Evolutionary conservation across 1,284 basidiomycete genomes (phyloP).

Genomic region (Spongispora temasekensis): DNA sequence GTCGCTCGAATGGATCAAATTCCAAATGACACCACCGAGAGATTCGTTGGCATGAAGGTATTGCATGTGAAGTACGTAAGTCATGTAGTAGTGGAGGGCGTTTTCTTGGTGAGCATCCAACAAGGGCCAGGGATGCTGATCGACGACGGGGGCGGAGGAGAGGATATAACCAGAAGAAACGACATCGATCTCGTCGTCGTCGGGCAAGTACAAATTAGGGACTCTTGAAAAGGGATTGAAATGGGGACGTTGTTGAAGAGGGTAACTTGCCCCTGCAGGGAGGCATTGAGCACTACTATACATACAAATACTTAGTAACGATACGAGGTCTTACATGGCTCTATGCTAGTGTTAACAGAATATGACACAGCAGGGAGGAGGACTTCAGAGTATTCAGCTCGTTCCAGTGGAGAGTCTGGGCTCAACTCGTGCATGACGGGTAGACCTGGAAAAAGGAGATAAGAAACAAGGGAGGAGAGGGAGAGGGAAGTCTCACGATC

Average conservation of each 20-base stretch:
- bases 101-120: conserved; percentile 21
- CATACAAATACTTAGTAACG: conserved; percentile 55
- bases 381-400: conserved; percentile 41
- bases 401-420: conserved; percentile 39
- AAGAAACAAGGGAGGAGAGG: conserved; percentile 3
- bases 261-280: conserved; percentile 47
- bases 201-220: conserved; percentile 11
- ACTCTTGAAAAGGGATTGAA: conserved; percentile 31
- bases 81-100: conserved; percentile 36
- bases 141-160: conserved; percentile 2
- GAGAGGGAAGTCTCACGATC: conserved; percentile 27
- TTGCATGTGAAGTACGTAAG: conserved; percentile 60
- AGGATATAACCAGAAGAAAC: conserved; percentile 28
- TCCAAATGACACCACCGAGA: conserved; percentile 51
- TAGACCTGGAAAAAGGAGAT: conserved; percentile 21
- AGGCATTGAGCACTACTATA: conserved; percentile 72
- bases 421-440: conserved; percentile 41
- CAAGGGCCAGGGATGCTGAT: conserved; percentile 16
- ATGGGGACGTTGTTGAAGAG: conserved; percentile 31
- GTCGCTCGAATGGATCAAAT: conserved; percentile 38
- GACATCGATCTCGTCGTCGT: conserved; percentile 16
- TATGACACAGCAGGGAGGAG: conserved; percentile 40
- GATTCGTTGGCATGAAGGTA: conserved; percentile 63
- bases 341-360: conserved; percentile 47
- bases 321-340: conserved; percentile 70